Conservation (phyloP, 352 stramenopile genomes). For the Pythium dissotocum region DNA sequence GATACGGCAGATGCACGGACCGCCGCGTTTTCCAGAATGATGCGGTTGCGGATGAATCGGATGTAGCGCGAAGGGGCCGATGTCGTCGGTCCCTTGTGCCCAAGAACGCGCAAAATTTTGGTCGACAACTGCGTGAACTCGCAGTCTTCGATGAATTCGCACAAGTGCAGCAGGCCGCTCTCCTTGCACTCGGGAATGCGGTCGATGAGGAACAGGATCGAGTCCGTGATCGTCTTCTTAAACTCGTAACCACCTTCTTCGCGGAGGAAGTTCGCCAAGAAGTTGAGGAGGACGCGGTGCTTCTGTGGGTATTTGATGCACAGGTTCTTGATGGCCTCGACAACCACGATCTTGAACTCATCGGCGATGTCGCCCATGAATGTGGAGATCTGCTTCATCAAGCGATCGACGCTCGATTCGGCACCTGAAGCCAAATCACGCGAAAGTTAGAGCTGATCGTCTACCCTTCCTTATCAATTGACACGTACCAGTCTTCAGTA, state of each 20-base stretch:
- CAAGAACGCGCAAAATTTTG: slow-evolving; percentile 96
- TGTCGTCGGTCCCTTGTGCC: slow-evolving; percentile 93
- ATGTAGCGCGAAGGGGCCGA: slow-evolving; percentile 97
- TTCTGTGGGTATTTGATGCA: slow-evolving; percentile 99
- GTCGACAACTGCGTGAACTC: slow-evolving; percentile 89
- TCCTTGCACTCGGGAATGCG: slow-evolving; percentile 98
- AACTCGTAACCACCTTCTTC: slow-evolving; percentile 98
- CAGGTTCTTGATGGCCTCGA: slow-evolving; percentile 96
- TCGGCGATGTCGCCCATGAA: slow-evolving; percentile 99
- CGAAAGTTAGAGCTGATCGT: background rate
- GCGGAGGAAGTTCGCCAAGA: slow-evolving; percentile 97
- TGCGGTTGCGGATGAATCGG: slow-evolving; percentile 99
- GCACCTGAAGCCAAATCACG: slow-evolving; percentile 47
- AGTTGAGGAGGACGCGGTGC: slow-evolving; percentile 97
- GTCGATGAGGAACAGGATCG: slow-evolving; percentile 97
- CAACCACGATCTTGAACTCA: slow-evolving; percentile 99
- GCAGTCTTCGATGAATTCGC: slow-evolving; percentile 99
- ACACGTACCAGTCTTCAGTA: slow-evolving; percentile 95
- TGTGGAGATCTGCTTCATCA: slow-evolving; percentile 98
- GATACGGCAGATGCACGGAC: slow-evolving; percentile 96
- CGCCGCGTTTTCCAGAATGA: slow-evolving; percentile 98
- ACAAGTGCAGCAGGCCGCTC: slow-evolving; percentile 95
- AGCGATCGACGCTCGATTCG: slow-evolving; percentile 94
- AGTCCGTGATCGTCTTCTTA: slow-evolving; percentile 99
- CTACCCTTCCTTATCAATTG: background rate